phyloP scores from a whole-genome alignment of 1,284 basidiomycete genomes.

The Gastroboletus turbinatus region DNA sequence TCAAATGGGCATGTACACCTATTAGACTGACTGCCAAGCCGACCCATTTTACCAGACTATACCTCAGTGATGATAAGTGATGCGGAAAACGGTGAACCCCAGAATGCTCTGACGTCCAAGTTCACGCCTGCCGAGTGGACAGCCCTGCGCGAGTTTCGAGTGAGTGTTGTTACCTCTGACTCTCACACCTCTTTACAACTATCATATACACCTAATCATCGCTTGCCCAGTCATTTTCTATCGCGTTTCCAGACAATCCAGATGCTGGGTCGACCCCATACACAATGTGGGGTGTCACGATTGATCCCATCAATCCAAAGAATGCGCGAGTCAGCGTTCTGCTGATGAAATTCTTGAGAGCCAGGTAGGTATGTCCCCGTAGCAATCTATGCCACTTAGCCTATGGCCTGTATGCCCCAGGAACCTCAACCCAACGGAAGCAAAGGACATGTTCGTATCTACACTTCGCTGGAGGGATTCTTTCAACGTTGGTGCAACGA shows the following conservation, averaged over 20 bases:
- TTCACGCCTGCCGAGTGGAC: slow-evolving; percentile 71
- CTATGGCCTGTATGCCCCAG: slow-evolving; percentile 32
- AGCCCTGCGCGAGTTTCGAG: slow-evolving; percentile 65
- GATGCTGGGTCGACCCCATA: slow-evolving; percentile 51
- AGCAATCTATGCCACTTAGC: background rate
- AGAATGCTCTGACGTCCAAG: slow-evolving; percentile 63
- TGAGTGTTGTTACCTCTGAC: slow-evolving; percentile 22
- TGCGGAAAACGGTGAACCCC: slow-evolving; percentile 45
- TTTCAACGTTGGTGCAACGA: slow-evolving; percentile 59
- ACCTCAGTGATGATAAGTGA: background rate
- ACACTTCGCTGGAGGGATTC: slow-evolving; percentile 74
- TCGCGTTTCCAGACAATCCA: slow-evolving; percentile 46
- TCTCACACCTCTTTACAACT: background rate
- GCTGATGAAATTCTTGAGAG: slow-evolving; percentile 76
- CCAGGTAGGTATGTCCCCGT: slow-evolving; percentile 47
- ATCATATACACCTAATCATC: slow-evolving; percentile 39
- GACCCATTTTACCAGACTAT: background rate
- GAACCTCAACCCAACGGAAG: slow-evolving; percentile 53
- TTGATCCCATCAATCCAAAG: slow-evolving; percentile 53
- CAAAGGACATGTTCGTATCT: slow-evolving; percentile 61
- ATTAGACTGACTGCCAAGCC: too few relatives aligned
- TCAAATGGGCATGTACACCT: too few relatives aligned
- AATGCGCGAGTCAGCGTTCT: slow-evolving; percentile 69
- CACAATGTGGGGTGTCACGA: slow-evolving; percentile 66
- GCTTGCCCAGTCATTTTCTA: slow-evolving; percentile 53